A percentile compares a stretch with the other conserved stretches of the same genome.
Conservation (phyloP, 768 basidiomycete species). For the Mrakia gelida region DNA sequence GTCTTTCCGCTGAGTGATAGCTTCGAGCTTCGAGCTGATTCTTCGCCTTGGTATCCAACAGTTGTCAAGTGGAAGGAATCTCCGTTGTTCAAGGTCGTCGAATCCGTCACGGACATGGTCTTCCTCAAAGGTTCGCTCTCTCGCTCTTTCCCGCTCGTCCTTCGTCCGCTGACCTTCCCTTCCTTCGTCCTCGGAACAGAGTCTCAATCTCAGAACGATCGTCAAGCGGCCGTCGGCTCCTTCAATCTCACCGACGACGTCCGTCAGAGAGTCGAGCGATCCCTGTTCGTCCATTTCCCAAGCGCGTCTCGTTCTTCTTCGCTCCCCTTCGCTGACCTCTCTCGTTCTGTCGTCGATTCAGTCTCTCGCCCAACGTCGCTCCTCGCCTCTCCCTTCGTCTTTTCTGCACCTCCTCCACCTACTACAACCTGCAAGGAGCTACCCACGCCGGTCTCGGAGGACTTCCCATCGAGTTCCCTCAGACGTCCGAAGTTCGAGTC, state of each 20-base stretch:
- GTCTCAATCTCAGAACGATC: slow-evolving; percentile 15
- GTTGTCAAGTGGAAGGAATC: slow-evolving; percentile 23
- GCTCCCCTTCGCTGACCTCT: neutral
- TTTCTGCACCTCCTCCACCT: slow-evolving; percentile 44
- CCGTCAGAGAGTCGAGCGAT: slow-evolving; percentile 3
- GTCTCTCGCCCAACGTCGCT: slow-evolving; percentile 31
- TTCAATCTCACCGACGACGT: slow-evolving; percentile 10
- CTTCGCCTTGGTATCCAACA: neutral
- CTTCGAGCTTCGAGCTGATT: neutral
- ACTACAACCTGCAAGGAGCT: slow-evolving; percentile 37
- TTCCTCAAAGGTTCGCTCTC: slow-evolving; percentile 13
- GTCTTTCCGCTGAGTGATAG: too few species aligned
- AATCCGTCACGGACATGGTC: slow-evolving; percentile 1
- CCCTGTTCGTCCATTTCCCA: slow-evolving; percentile 4
- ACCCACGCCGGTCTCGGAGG: slow-evolving; percentile 35
- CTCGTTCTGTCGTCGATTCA: neutral
- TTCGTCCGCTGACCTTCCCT: neutral
- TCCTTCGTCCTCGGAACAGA: neutral
- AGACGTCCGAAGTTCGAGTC: slow-evolving; percentile 83
- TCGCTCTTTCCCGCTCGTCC: neutral
- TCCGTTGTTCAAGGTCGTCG: slow-evolving; percentile 16
- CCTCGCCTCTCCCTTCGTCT: slow-evolving; percentile 42
- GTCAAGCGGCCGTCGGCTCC: neutral
- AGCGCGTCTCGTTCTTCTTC: neutral
- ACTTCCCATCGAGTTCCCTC: slow-evolving; percentile 78